Percentiles rank a stretch among this genome's conserved stretches.
phyloP scores from a whole-genome alignment of 192 early-diverging fungal genomes.

The Pilaira anomala region DNA sequence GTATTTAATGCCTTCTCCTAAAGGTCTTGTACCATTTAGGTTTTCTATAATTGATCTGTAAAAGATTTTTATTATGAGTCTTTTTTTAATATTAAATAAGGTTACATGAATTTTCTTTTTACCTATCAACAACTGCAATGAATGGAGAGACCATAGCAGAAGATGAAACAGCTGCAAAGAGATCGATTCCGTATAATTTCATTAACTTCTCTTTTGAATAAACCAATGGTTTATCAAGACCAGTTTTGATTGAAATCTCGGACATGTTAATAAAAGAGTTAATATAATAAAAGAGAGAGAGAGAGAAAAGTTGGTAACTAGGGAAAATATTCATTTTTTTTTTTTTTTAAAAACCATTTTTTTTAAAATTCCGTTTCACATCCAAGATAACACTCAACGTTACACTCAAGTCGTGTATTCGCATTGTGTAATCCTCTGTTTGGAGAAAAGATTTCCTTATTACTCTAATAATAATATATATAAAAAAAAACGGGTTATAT shows the following conservation, averaged over 20 bases:
- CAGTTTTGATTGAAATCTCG: background rate
- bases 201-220: background rate
- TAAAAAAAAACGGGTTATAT: background rate
- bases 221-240: background rate
- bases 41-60: constrained; percentile 48
- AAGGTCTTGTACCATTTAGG: constrained; percentile 36
- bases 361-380: background rate
- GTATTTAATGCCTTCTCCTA: constrained; percentile 28
- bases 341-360: background rate
- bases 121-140: constrained; percentile 48
- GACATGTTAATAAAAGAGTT: background rate
- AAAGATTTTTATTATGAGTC: background rate
- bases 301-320: background rate
- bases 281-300: background rate
- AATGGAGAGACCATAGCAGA: constrained; percentile 41
- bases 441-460: too few species aligned
- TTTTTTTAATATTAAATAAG: background rate
- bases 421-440: background rate
- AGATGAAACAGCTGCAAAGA: constrained; percentile 31
- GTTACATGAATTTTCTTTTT: background rate
- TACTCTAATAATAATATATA: background rate
- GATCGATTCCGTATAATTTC: constrained; percentile 33
- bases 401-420: background rate
- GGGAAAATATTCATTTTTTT: background rate
- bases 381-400: too few species aligned